Conservation (phyloP, 257 asterid genomes). For the Solanum peruvianum region DNA sequence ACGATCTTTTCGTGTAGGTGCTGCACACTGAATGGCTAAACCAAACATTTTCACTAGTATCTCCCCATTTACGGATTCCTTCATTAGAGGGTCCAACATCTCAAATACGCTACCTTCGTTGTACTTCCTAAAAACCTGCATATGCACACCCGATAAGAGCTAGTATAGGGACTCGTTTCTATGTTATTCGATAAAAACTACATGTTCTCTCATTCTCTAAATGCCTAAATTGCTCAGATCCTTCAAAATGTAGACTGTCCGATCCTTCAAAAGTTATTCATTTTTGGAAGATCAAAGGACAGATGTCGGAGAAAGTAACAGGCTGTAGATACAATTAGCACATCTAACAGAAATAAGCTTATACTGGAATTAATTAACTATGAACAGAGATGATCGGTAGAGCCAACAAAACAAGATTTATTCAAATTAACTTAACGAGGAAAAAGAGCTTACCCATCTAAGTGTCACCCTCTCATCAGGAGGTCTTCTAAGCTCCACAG, state of each 20-base stretch:
- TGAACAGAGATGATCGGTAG: background rate
- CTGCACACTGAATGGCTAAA: conserved; percentile 80
- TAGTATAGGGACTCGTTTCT: background rate
- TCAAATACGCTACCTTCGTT: conserved; percentile 37
- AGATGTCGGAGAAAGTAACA: background rate
- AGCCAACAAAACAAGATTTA: background rate
- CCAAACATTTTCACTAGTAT: conserved; percentile 57
- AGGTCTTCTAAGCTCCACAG: conserved; percentile 69
- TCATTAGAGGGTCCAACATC: conserved; percentile 68
- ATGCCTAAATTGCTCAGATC: background rate
- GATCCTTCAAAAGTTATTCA: background rate
- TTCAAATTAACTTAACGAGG: background rate
- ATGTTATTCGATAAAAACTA: background rate
- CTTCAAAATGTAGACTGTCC: background rate
- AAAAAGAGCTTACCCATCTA: conserved; percentile 68
- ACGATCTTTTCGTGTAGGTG: conserved; percentile 79
- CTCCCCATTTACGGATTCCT: conserved; percentile 33
- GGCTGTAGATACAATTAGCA: background rate
- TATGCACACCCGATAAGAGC: background rate
- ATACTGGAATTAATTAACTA: background rate
- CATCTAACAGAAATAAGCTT: background rate
- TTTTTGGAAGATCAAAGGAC: background rate
- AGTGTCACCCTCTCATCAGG: conserved; percentile 71
- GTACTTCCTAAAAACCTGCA: conserved; percentile 72
- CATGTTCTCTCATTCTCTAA: background rate